Base-by-base conservation (phyloP, 2,329 filamentous ascomycete species). In the Parastagonospora avenae region DNA sequence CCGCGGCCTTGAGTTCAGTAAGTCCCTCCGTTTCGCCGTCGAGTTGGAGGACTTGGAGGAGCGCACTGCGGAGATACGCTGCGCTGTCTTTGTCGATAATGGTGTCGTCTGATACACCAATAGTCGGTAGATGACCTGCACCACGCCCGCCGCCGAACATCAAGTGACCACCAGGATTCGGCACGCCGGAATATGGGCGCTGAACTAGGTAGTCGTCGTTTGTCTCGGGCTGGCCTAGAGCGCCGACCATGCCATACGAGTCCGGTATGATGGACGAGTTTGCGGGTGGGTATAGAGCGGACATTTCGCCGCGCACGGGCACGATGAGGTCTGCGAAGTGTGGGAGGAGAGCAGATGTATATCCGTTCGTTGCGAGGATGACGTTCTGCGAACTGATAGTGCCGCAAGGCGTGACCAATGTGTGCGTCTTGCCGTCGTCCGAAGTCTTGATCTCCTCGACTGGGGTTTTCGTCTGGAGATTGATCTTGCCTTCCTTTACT, bases 291-390 rank as follows among this genome's bases (percentile, higher is more conserved):
- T 80, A 63, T 15, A 92, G 79, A 0, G 87, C 83, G 36, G 82
- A 83, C 75, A 92, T 85, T 66, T 92, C 86, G 1, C 90, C 91
- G 19, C 89, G 80, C 2, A 89, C 86, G 0, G 92, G 92, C 2
- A 92, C 84, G 55, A 96, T 88, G 8, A 92, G 79, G 57, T 86
- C 84, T 8, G 82, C 78, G 60, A 93, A 87, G 30, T 77, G 68
- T 0, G 90, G 90, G 1, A 93, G 76, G 4, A 96, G 79, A 53
- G 86, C 81, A 1, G 90, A 90, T 0, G 91, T 92, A 72, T 96
- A 95, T 3, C 80, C 92, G 67, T 96, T 96, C 1, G 89, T 93
- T 4, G 90, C 88, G 12, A 96, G 81, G 14, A 96, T 80, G 15
- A 96, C 83, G 30, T 83, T 80, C 10, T 77, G 75, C 1, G 91